Conservation (phyloP, 805 yeast species). For the Blastobotrys peoriensis region DNA sequence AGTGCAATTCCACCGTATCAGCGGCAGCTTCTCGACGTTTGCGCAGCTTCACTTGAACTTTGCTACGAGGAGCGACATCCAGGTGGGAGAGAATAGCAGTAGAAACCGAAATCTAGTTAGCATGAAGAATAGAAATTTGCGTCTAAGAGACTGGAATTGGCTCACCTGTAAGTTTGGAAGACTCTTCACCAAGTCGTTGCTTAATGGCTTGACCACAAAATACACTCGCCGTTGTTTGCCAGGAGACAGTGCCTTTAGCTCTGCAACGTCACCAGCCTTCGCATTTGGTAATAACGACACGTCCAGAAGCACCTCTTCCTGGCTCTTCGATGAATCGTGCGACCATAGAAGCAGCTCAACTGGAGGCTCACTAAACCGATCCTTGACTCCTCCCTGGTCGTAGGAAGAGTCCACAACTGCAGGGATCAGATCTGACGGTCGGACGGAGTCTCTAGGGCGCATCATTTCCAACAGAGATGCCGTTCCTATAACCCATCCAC, state of each 20-base stretch:
- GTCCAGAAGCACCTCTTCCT: slow-evolving; percentile 60
- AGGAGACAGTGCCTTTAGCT: slow-evolving; percentile 34
- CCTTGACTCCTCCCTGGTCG: slow-evolving; percentile 7
- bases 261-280: slow-evolving; percentile 70
- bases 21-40: slow-evolving; percentile 50
- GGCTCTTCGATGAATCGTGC: slow-evolving; percentile 60
- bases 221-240: slow-evolving; percentile 23
- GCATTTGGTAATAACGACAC: slow-evolving; percentile 47
- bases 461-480: too few relatives aligned
- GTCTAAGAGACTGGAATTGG: not conserved
- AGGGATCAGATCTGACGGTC: slow-evolving; percentile 16
- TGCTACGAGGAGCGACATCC: slow-evolving; percentile 62
- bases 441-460: slow-evolving; percentile 1
- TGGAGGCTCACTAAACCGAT: slow-evolving; percentile 13
- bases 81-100: slow-evolving; percentile 29
- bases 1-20: slow-evolving; percentile 74
- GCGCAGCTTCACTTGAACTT: slow-evolving; percentile 49
- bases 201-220: slow-evolving; percentile 21
- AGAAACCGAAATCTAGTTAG: slow-evolving; percentile 16
- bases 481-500: too few relatives aligned
- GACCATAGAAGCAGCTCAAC: slow-evolving; percentile 33
- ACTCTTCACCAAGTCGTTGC: slow-evolving; percentile 14
- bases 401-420: slow-evolving; percentile 9
- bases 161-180: slow-evolving; percentile 21
- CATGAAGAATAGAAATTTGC: too few relatives aligned